phyloP scores from a whole-genome alignment of 208 protist genomes.

The Wallacemonas sp. region DNA sequence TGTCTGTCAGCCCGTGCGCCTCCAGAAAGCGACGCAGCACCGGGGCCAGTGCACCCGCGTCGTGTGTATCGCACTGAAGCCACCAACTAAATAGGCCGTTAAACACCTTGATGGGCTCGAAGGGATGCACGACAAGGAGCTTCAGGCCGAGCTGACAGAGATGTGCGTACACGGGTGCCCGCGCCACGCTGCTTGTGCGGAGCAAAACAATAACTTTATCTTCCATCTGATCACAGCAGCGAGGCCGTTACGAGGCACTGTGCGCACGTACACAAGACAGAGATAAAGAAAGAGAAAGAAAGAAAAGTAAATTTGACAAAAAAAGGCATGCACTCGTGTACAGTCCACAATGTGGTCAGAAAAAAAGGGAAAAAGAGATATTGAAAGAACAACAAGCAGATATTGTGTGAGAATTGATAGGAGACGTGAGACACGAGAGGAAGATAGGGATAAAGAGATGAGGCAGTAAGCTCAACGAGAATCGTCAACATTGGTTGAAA shows the following conservation, averaged over 20 bases:
- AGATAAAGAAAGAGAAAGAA: conserved; percentile 15
- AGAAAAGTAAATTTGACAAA: no score
- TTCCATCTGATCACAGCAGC: conserved; percentile 29
- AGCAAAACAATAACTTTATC: conserved; percentile 70
- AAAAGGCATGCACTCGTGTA: no score
- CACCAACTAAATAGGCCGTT: conserved; percentile 53
- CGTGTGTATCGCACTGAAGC: conserved; percentile 52
- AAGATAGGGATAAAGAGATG: no score
- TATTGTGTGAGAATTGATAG: no score
- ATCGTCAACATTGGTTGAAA: no score
- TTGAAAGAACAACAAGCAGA: no score
- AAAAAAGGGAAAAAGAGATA: conserved; percentile 17
- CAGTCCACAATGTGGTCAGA: no score
- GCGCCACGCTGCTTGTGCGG: conserved; percentile 65
- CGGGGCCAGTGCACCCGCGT: conserved; percentile 28
- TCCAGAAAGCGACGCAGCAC: conserved; percentile 34
- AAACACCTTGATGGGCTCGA: conserved; percentile 26
- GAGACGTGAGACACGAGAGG: no score
- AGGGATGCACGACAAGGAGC: conserved; percentile 62
- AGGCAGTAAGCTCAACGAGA: no score
- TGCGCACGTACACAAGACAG: neutral
- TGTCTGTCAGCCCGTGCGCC: neutral
- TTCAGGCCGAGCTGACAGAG: conserved; percentile 38
- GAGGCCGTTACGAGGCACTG: no score
- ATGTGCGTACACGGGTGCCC: conserved; percentile 59